phyloP scores from a whole-genome alignment of 1,139 yeast genomes.

The Candida labiduridarum region DNA sequence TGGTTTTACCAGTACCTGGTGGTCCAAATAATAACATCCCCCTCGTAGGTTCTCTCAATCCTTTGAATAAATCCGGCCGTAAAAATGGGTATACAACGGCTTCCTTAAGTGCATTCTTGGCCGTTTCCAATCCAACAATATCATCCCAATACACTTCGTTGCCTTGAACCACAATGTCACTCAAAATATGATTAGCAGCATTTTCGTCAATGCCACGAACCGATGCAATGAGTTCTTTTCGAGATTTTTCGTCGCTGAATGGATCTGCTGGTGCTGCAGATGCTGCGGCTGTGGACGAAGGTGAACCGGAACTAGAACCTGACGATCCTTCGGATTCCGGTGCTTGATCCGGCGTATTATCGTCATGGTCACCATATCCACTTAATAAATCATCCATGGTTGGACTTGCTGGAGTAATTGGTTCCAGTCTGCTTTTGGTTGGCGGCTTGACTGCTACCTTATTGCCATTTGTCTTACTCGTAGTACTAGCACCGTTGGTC shows the following conservation, averaged over 20 bases:
- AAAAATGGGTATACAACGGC: slow-evolving; percentile 96
- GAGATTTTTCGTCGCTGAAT: slow-evolving; percentile 63
- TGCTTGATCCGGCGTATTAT: neutral
- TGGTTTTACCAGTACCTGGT: slow-evolving; percentile 98
- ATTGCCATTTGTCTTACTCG: slow-evolving; percentile 3
- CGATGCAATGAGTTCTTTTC: slow-evolving; percentile 46
- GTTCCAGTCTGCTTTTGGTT: slow-evolving; percentile 4
- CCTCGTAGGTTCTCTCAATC: slow-evolving; percentile 91
- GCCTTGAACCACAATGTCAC: slow-evolving; percentile 90
- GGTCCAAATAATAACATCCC: slow-evolving; percentile 98
- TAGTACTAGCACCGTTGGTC: slow-evolving; percentile 8
- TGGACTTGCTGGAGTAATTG: slow-evolving; percentile 17
- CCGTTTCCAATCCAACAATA: slow-evolving; percentile 89
- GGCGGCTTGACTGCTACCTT: slow-evolving; percentile 11
- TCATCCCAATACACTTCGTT: slow-evolving; percentile 98
- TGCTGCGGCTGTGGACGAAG: neutral
- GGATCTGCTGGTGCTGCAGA: slow-evolving; percentile 3
- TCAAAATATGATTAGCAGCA: slow-evolving; percentile 67
- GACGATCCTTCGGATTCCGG: neutral
- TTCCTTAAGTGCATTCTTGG: slow-evolving; percentile 88
- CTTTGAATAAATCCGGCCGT: slow-evolving; percentile 89
- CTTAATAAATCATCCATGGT: slow-evolving; percentile 33
- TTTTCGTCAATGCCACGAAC: slow-evolving; percentile 45
- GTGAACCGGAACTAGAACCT: neutral
- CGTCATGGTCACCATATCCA: slow-evolving; percentile 24